A percentile compares a stretch with the other conserved stretches of the same genome.
Conservation (phyloP, 2,329 filamentous ascomycete species). For the Xenoacremonium recifei region DNA sequence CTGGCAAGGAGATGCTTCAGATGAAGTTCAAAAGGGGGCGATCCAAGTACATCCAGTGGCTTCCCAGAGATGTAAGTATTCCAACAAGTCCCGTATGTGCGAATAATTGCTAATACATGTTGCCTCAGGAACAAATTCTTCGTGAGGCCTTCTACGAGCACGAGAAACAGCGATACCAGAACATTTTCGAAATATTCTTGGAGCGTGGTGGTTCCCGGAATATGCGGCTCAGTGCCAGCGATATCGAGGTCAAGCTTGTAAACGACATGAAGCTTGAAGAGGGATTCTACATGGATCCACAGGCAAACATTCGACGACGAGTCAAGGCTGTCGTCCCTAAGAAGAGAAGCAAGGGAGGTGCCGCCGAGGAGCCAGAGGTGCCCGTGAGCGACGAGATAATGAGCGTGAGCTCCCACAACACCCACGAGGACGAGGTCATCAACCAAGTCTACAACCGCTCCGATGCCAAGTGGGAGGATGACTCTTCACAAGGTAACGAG, state of each 20-base stretch:
- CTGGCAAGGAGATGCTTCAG: conserved; percentile 50
- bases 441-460: conserved; percentile 28
- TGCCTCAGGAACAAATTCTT: conserved; percentile 38
- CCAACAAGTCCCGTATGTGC: not conserved
- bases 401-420: conserved; percentile 31
- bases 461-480: conserved; percentile 26
- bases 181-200: conserved; percentile 43
- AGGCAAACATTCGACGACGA: conserved; percentile 37
- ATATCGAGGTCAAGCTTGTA: conserved; percentile 50
- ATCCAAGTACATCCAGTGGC: conserved; percentile 48
- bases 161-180: conserved; percentile 43
- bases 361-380: conserved; percentile 20
- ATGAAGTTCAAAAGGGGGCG: conserved; percentile 56
- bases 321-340: conserved; percentile 36
- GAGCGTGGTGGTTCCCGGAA: conserved; percentile 49
- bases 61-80: conserved; percentile 46
- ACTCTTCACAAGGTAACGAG: conserved; percentile 16
- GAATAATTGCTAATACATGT: conserved; percentile 8
- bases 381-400: conserved; percentile 41
- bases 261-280: conserved; percentile 40
- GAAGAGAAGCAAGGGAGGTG: conserved; percentile 24
- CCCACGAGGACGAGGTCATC: conserved; percentile 34
- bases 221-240: conserved; percentile 48
- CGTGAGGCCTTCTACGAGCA: conserved; percentile 38
- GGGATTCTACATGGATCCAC: conserved; percentile 38